Conservation (phyloP, 2,329 filamentous ascomycete genomes). For the Graphiopsis chlorocephala region DNA sequence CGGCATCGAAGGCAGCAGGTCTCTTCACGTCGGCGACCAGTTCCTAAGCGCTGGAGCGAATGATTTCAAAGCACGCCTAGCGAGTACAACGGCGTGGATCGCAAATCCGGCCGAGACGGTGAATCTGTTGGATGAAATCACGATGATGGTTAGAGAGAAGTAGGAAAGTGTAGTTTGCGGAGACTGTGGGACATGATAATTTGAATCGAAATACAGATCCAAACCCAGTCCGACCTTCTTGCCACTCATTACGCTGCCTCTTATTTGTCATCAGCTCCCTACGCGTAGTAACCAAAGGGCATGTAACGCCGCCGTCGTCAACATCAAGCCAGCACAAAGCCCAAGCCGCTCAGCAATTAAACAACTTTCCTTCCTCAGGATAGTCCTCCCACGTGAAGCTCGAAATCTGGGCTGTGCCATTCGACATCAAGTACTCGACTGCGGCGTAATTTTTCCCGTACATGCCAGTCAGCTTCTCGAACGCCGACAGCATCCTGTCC, state of each 20-base stretch:
- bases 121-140: slow-evolving; percentile 79
- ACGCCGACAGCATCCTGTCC: not conserved
- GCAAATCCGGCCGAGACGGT: slow-evolving; percentile 90
- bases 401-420: not conserved
- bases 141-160: slow-evolving; percentile 11
- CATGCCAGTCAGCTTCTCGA: not conserved
- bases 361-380: not conserved
- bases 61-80: slow-evolving; percentile 91
- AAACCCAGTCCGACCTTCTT: not conserved
- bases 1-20: slow-evolving; percentile 70
- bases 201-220: not conserved
- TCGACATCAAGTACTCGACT: not conserved
- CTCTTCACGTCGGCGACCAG: slow-evolving; percentile 91
- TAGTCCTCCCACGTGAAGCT: not conserved
- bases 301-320: too few species aligned
- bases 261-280: not conserved
- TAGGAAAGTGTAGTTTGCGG: not conserved
- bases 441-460: not conserved
- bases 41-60: slow-evolving; percentile 94
- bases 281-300: too few species aligned
- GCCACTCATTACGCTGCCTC: not conserved
- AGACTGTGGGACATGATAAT: not conserved
- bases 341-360: not conserved
- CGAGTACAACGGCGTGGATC: slow-evolving; percentile 96
- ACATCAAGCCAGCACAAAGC: too few species aligned